Conservation (phyloP, 2,329 filamentous ascomycete genomes). For the Sporothrix mexicana region DNA sequence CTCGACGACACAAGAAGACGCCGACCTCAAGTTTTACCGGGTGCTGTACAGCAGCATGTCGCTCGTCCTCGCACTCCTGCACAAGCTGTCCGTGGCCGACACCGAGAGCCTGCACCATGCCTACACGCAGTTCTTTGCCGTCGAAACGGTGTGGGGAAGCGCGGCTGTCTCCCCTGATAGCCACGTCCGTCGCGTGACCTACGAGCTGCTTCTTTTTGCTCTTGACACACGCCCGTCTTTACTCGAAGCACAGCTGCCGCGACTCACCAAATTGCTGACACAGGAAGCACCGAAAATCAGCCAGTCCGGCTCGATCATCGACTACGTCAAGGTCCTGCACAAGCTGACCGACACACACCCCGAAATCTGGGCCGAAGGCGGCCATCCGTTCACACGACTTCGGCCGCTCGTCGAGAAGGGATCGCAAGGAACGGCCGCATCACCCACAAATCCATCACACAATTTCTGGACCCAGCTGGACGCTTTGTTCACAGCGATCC, state of each 20-base stretch:
- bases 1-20: constrained; percentile 81
- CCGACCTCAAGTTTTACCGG: constrained; percentile 81
- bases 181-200: constrained; percentile 57
- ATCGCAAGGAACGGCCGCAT: constrained; percentile 70
- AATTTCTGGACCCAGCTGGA: constrained; percentile 75
- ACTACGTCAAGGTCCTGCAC: constrained; percentile 71
- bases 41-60: constrained; percentile 66
- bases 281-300: constrained; percentile 73
- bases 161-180: constrained; percentile 67
- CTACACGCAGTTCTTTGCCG: constrained; percentile 70
- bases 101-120: constrained; percentile 63
- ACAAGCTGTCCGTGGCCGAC: constrained; percentile 56
- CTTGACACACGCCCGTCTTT: constrained; percentile 55
- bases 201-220: constrained; percentile 57
- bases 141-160: constrained; percentile 68
- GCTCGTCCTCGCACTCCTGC: constrained; percentile 60
- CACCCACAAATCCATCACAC: constrained; percentile 46
- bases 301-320: constrained; percentile 75
- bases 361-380: constrained; percentile 73
- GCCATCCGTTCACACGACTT: constrained; percentile 62
- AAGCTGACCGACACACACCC: constrained; percentile 69
- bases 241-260: constrained; percentile 56
- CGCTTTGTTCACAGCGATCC: constrained; percentile 66
- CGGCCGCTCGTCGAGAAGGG: constrained; percentile 79
- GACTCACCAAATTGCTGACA: constrained; percentile 66